Evolutionary conservation across 2,329 filamentous ascomycete species (phyloP).

Genomic region (Colletotrichum neosansevieriae): DNA sequence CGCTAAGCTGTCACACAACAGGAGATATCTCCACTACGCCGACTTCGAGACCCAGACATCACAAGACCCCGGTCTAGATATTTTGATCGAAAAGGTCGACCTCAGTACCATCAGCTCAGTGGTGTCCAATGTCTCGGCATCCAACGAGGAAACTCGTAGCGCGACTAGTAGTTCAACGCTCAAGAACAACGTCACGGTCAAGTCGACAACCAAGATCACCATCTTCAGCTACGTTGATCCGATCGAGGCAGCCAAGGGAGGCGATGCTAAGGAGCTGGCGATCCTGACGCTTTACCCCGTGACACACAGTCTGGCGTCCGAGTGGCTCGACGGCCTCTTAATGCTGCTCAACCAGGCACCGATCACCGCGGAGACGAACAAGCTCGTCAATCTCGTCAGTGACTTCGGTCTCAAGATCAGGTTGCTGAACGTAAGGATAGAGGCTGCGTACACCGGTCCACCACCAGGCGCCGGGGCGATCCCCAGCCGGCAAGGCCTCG

Average conservation of each 20-base stretch:
- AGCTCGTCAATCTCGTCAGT: conserved; percentile 85
- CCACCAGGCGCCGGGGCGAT: conserved; percentile 78
- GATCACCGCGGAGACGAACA: conserved; percentile 96
- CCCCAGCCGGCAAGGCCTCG: conserved; percentile 85
- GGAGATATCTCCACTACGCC: conserved; percentile 89
- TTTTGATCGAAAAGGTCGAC: conserved; percentile 85
- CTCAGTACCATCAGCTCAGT: conserved; percentile 90
- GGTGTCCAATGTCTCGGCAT: conserved; percentile 88
- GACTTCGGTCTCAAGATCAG: conserved; percentile 95
- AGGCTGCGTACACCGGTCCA: conserved; percentile 77
- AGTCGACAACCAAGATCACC: conserved; percentile 85
- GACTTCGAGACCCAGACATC: conserved; percentile 78
- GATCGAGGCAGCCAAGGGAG: conserved; percentile 50
- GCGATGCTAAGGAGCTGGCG: conserved; percentile 71
- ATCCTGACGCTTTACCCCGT: conserved; percentile 87
- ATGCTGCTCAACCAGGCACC: conserved; percentile 96
- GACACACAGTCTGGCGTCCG: conserved; percentile 85
- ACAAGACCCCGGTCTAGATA: conserved; percentile 78
- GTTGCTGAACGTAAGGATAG: conserved; percentile 89
- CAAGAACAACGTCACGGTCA: conserved; percentile 52
- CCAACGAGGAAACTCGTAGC: conserved; percentile 63
- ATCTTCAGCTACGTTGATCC: conserved; percentile 79
- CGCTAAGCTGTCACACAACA: conserved; percentile 89
- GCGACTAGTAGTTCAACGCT: conserved; percentile 57
- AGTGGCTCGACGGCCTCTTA: conserved; percentile 95